Evolutionary conservation across 2,329 filamentous ascomycete species (phyloP).

Genomic region (Phialophora tarda): DNA sequence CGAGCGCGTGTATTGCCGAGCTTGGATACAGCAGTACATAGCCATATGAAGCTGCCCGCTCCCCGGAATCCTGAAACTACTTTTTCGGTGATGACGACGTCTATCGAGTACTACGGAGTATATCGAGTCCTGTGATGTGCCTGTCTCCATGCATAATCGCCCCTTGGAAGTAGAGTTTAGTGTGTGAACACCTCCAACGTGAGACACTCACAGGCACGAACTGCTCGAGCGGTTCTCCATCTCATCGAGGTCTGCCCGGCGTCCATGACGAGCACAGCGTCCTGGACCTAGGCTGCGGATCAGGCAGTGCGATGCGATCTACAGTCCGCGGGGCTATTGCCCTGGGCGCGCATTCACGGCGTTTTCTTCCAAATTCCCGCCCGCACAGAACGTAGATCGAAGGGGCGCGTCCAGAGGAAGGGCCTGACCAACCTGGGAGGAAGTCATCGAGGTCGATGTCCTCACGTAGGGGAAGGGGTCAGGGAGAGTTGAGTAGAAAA

Average conservation of each 20-base stretch:
- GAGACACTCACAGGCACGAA: background rate
- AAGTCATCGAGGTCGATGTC: conserved; percentile 70
- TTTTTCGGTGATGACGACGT: background rate
- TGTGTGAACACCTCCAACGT: background rate
- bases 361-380: conserved; percentile 69
- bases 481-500: background rate
- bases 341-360: conserved; percentile 68
- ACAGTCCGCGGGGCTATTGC: conserved; percentile 67
- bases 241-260: conserved; percentile 44
- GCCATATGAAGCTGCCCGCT: background rate
- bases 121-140: no score
- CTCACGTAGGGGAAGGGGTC: conserved; percentile 51
- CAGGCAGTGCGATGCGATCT: conserved; percentile 45
- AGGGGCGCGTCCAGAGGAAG: conserved; percentile 58
- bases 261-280: conserved; percentile 54
- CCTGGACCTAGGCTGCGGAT: conserved; percentile 63
- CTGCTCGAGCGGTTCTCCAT: conserved; percentile 41
- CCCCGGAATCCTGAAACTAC: background rate
- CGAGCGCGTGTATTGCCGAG: background rate
- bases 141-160: background rate
- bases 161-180: background rate
- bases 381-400: conserved; percentile 74
- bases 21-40: background rate
- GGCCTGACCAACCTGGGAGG: conserved; percentile 63
- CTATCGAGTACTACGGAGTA: background rate